These are phyloP conservation scores for Septoria linicola DNA, from an alignment of 2,329 filamentous ascomycete genomes.

Conservation along the genomic window DNA sequence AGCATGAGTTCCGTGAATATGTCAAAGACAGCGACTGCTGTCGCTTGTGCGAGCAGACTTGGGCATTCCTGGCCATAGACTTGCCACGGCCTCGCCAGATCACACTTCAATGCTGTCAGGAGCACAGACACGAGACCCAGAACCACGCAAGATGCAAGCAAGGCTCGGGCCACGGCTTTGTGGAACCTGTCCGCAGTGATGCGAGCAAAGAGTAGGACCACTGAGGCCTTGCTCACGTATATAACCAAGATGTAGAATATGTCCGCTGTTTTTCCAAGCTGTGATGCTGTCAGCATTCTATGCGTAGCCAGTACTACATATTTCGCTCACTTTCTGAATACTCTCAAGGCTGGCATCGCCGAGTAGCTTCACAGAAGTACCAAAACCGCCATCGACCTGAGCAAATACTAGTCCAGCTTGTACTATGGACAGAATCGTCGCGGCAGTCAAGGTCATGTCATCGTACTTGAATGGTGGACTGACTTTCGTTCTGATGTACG, in stretches of 20 bases:
- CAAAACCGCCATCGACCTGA: conserved; percentile 43
- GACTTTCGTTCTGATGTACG: conserved; percentile 42
- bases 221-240: conserved; percentile 47
- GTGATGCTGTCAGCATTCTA: conserved; percentile 2
- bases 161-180: conserved; percentile 38
- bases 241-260: conserved; percentile 46
- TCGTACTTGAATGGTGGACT: conserved; percentile 33
- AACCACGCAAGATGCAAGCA: conserved; percentile 40
- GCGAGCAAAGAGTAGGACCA: conserved; percentile 47
- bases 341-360: conserved; percentile 16
- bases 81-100: conserved; percentile 41
- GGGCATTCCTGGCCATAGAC: conserved; percentile 25
- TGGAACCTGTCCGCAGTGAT: conserved; percentile 47
- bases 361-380: conserved; percentile 37
- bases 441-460: conserved; percentile 39
- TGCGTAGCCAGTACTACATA: no score
- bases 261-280: conserved; percentile 44
- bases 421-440: conserved; percentile 39
- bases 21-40: conserved; percentile 42
- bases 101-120: conserved; percentile 44
- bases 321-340: conserved; percentile 45
- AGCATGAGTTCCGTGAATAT: conserved; percentile 43
- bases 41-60: conserved; percentile 38
- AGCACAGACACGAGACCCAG: conserved; percentile 45
- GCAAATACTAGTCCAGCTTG: conserved; percentile 43